These are phyloP conservation scores for Passiflora organensis DNA, from an alignment of 345 rosid genomes.

Conservation along the genomic window DNA sequence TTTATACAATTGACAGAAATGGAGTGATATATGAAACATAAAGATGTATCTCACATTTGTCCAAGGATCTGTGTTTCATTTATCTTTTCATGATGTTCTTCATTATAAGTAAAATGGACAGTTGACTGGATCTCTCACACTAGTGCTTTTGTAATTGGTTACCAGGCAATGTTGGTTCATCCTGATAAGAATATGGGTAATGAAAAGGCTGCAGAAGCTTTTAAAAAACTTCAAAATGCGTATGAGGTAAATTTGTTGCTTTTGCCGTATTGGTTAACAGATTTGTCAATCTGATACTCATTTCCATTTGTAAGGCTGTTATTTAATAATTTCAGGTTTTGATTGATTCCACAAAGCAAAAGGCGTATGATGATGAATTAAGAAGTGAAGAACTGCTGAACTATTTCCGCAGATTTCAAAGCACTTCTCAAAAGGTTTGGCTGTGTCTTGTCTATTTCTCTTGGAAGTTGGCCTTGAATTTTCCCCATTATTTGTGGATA, in stretches of 20 bases:
- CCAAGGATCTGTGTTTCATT: no score
- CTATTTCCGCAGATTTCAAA: constrained; percentile 74
- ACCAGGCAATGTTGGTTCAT: constrained; percentile 94
- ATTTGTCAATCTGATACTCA: not conserved
- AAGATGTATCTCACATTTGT: not conserved
- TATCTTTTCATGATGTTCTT: constrained; percentile 4
- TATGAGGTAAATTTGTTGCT: constrained; percentile 58
- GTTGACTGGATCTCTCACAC: constrained; percentile 7
- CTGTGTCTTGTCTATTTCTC: not conserved
- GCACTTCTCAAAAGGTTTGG: constrained; percentile 69
- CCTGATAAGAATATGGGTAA: constrained; percentile 99
- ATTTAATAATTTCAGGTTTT: constrained; percentile 46
- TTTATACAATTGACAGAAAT: no score
- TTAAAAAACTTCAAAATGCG: constrained; percentile 96
- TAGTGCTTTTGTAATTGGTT: constrained; percentile 17
- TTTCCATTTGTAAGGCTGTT: not conserved
- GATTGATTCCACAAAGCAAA: constrained; percentile 76
- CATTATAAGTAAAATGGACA: not conserved
- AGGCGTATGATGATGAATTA: constrained; percentile 85
- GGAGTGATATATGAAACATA: not conserved
- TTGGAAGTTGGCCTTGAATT: not conserved
- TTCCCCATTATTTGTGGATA: no score
- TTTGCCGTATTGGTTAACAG: constrained; percentile 13
- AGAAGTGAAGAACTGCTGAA: constrained; percentile 83
- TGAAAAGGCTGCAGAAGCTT: constrained; percentile 98